Percentiles rank a stretch among this genome's conserved stretches.
Evolutionary conservation across 164 flowering plant genomes (phyloP).

Genomic region (Buxus sempervirens): DNA sequence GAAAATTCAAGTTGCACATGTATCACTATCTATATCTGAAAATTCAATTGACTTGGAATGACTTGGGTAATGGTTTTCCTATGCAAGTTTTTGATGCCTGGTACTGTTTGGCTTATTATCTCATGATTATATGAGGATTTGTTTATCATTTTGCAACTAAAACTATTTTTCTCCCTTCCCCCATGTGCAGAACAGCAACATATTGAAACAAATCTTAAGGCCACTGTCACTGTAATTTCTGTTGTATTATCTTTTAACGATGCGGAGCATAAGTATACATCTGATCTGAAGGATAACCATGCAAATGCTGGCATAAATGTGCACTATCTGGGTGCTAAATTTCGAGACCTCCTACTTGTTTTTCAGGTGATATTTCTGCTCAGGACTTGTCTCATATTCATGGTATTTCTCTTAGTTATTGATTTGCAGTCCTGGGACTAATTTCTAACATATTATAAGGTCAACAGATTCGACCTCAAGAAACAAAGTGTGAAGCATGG

Average conservation of each 20-base stretch:
- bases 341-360: conserved; percentile 36
- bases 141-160: background rate
- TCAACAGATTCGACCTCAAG: conserved; percentile 69
- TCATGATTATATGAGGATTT: background rate
- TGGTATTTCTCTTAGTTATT: background rate
- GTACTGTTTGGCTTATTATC: background rate
- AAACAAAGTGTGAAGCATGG: conserved; percentile 57
- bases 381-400: background rate
- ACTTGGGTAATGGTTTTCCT: no score
- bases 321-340: conserved; percentile 55
- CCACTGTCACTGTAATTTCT: conserved; percentile 56
- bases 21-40: background rate
- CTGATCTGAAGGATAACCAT: conserved; percentile 16
- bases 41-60: no score
- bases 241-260: conserved; percentile 58
- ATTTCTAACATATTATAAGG: conserved; percentile 36
- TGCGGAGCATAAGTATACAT: conserved; percentile 35
- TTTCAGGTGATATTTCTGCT: conserved; percentile 60
- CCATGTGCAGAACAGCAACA: conserved; percentile 68
- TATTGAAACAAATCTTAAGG: conserved; percentile 67
- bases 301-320: conserved; percentile 19
- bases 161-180: background rate
- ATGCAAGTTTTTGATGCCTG: background rate
- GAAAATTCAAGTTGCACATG: background rate
- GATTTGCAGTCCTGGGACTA: conserved; percentile 9